These are phyloP conservation scores for Chaetomium strumarium DNA, from an alignment of 2,329 filamentous ascomycete genomes.

Conservation along the genomic window DNA sequence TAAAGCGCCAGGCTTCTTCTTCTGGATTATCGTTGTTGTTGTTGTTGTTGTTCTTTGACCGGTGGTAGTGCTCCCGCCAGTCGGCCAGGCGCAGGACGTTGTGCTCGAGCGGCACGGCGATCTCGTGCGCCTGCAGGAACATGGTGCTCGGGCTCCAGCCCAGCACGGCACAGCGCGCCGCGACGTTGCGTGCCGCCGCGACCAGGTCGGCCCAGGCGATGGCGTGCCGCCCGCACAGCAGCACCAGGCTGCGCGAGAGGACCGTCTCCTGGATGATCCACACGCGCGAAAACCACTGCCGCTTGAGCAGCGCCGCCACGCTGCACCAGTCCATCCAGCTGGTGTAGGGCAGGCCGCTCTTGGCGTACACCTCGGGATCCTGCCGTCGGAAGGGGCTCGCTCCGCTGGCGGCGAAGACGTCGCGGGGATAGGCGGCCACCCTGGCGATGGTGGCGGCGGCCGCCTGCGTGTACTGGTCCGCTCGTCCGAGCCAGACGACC, in stretches of 20 bases:
- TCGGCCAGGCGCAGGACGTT: conserved; percentile 8
- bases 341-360: conserved; percentile 3
- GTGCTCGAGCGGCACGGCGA: conserved; percentile 14
- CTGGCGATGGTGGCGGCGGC: conserved; percentile 2
- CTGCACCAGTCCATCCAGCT: conserved; percentile 16
- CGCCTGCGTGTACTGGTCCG: conserved; percentile 6
- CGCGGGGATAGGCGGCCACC: conserved; percentile 4
- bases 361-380: conserved; percentile 2
- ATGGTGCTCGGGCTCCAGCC: conserved; percentile 13
- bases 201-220: conserved; percentile 7
- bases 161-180: conserved; percentile 8
- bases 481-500: conserved; percentile 12
- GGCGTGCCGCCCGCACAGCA: conserved; percentile 5
- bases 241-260: conserved; percentile 3
- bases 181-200: conserved; percentile 9
- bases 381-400: conserved; percentile 6
- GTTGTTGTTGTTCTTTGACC: background rate
- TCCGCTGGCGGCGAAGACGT: conserved; percentile 1
- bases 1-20: background rate
- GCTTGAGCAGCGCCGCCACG: conserved; percentile 13
- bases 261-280: conserved; percentile 16
- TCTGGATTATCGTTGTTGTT: background rate
- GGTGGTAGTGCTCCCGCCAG: conserved; percentile 9
- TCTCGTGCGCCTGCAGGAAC: conserved; percentile 11
- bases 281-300: conserved; percentile 15